Percentiles rank a stretch among this genome's conserved stretches.
These are phyloP conservation scores for Botrytis medusae DNA, from an alignment of 2,329 filamentous ascomycete genomes.

Conservation along the genomic window DNA sequence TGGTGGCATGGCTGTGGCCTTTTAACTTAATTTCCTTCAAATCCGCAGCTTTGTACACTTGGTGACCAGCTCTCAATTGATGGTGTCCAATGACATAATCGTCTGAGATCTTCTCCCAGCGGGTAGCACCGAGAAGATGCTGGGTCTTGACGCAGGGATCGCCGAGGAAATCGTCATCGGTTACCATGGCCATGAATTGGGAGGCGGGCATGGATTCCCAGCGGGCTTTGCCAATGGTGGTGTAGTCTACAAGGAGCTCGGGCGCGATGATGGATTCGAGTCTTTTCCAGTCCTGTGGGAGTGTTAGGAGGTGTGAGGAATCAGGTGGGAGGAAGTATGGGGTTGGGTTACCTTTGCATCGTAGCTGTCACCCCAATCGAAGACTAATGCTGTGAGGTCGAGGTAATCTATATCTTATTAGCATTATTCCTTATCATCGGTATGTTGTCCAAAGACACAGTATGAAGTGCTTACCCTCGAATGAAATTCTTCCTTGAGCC, in stretches of 20 bases:
- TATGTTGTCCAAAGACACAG: neutral
- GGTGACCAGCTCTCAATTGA: constrained; percentile 33
- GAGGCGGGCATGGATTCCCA: constrained; percentile 62
- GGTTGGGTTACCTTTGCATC: constrained; percentile 51
- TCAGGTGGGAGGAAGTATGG: neutral
- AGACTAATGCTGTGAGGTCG: constrained; percentile 50
- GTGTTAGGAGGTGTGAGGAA: neutral
- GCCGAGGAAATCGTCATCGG: constrained; percentile 56
- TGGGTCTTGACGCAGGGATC: constrained; percentile 63
- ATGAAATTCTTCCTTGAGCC: constrained; percentile 13
- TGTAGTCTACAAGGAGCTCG: constrained; percentile 57
- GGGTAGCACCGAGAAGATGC: constrained; percentile 60
- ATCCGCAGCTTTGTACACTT: constrained; percentile 28
- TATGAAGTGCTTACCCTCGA: constrained; percentile 16
- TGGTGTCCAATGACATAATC: constrained; percentile 55
- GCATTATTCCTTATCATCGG: neutral
- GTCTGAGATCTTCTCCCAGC: constrained; percentile 58
- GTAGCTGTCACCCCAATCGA: constrained; percentile 66
- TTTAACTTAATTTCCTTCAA: constrained; percentile 31
- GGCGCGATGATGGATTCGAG: constrained; percentile 34
- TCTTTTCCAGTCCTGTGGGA: constrained; percentile 33
- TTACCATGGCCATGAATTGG: constrained; percentile 62
- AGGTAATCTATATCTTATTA: constrained; percentile 46
- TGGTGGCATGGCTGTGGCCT: constrained; percentile 35
- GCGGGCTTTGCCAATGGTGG: constrained; percentile 57